A percentile compares a stretch with the other conserved stretches of the same genome.
Conservation (phyloP, 2,329 filamentous ascomycete genomes). For the Scedosporium apiospermum region DNA sequence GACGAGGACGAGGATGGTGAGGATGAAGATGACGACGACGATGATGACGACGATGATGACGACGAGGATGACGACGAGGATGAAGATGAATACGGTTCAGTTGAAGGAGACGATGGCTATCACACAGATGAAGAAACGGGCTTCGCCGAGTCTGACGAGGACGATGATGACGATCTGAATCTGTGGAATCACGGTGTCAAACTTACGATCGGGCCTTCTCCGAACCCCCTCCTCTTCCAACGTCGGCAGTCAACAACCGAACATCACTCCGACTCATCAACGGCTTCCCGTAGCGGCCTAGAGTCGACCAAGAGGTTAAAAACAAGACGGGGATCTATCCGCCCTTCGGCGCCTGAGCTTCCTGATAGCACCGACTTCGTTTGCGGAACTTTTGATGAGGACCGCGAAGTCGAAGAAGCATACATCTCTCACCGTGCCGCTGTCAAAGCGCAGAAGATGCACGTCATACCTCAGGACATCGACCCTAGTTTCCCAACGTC, state of each 20-base stretch:
- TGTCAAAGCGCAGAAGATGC: conserved; percentile 71
- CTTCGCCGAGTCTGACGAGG: conserved; percentile 59
- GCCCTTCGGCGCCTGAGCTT: conserved; percentile 66
- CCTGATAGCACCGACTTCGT: conserved; percentile 98
- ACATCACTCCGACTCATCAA: conserved; percentile 52
- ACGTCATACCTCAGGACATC: conserved; percentile 85
- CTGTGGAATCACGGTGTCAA: conserved; percentile 38
- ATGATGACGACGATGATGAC: conserved; percentile 44
- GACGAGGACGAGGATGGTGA: conserved; percentile 42
- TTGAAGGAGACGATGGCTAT: conserved; percentile 46
- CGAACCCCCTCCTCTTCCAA: background rate
- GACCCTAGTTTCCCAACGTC: conserved; percentile 96
- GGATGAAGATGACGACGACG: conserved; percentile 36
- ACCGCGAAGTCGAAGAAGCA: conserved; percentile 85
- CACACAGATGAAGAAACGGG: conserved; percentile 64
- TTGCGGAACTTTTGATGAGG: conserved; percentile 95
- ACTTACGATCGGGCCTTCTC: conserved; percentile 24
- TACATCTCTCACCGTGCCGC: conserved; percentile 80
- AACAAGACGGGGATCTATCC: conserved; percentile 34
- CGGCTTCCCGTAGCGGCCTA: conserved; percentile 33
- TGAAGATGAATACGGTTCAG: conserved; percentile 40
- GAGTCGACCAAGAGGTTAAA: conserved; percentile 14
- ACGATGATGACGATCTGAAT: conserved; percentile 52
- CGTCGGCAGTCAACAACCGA: conserved; percentile 15
- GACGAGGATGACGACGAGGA: conserved; percentile 41